These are phyloP conservation scores for Chlorella sp. DNA, from an alignment of 139 green algal genomes.

Conservation along the genomic window DNA sequence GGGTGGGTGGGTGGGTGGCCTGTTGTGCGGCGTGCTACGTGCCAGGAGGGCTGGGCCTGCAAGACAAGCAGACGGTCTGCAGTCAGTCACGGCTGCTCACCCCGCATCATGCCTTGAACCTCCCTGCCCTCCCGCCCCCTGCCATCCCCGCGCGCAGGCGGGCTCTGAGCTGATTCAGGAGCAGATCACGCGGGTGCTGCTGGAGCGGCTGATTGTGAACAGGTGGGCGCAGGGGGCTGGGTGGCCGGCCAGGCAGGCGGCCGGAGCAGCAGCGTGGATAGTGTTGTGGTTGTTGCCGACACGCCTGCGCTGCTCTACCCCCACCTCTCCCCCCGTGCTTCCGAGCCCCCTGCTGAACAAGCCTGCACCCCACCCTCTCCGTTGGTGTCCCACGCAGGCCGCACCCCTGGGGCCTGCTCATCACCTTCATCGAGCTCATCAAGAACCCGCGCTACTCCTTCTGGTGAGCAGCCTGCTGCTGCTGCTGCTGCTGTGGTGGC, in stretches of 20 bases:
- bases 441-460: constrained; percentile 99
- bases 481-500: too few species aligned
- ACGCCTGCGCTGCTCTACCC: too few species aligned
- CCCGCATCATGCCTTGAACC: too few species aligned
- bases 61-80: too few species aligned
- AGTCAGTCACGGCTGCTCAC: too few species aligned
- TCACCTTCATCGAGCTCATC: constrained; percentile 99
- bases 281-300: too few species aligned
- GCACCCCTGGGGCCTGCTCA: constrained; percentile 95
- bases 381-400: constrained; percentile 47
- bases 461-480: constrained; percentile 66
- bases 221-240: constrained; percentile 34
- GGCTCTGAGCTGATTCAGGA: constrained; percentile 79
- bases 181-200: constrained; percentile 98
- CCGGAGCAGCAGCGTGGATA: too few species aligned
- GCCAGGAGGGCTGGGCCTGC: too few species aligned
- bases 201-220: constrained; percentile 99
- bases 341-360: too few species aligned
- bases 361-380: too few species aligned
- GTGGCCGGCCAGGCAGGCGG: not conserved
- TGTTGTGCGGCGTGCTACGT: too few species aligned
- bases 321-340: too few species aligned
- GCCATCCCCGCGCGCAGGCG: constrained; percentile 95
- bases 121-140: constrained; percentile 88
- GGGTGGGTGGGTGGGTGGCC: constrained; percentile 30